These are phyloP conservation scores for Caryopteris hybrid DNA, from an alignment of 305 asterid genomes.

Conservation along the genomic window DNA sequence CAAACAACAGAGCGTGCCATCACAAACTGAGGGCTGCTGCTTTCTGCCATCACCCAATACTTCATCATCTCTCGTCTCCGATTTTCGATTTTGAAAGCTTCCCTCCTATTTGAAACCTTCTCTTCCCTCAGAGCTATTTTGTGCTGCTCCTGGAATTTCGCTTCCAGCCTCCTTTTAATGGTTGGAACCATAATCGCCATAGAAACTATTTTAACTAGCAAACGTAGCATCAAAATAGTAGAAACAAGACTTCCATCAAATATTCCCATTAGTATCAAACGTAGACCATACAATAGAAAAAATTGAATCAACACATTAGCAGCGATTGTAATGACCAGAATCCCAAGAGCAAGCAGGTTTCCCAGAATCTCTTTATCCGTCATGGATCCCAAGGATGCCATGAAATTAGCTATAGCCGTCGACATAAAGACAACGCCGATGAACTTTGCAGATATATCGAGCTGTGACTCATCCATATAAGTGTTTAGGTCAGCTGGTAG, in stretches of 20 bases:
- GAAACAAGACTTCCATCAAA: neutral
- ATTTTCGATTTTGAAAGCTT: neutral
- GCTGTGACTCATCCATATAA: rapidly evolving
- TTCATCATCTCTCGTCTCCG: too few relatives aligned
- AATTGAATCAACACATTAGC: slow-evolving; percentile 4
- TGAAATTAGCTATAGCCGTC: neutral
- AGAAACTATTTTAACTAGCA: neutral
- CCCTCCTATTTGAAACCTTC: neutral
- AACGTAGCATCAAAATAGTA: neutral
- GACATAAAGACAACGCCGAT: neutral
- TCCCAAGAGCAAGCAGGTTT: too few relatives aligned
- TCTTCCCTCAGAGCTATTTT: neutral
- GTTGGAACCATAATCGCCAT: neutral
- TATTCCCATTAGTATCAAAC: too few relatives aligned
- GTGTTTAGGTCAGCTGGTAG: neutral
- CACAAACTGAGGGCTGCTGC: slow-evolving; percentile 2
- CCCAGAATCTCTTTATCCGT: slow-evolving; percentile 11
- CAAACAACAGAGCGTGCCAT: slow-evolving; percentile 19
- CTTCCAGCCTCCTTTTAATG: slow-evolving; percentile 6
- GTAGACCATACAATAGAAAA: too few relatives aligned
- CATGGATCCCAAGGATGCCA: neutral
- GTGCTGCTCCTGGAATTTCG: slow-evolving; percentile 14
- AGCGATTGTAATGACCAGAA: slow-evolving; percentile 5
- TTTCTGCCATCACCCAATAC: too few relatives aligned
- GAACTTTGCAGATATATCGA: neutral